Evolutionary conservation across 2,329 filamentous ascomycete species (phyloP).

Genomic region (Moelleriella libera): DNA sequence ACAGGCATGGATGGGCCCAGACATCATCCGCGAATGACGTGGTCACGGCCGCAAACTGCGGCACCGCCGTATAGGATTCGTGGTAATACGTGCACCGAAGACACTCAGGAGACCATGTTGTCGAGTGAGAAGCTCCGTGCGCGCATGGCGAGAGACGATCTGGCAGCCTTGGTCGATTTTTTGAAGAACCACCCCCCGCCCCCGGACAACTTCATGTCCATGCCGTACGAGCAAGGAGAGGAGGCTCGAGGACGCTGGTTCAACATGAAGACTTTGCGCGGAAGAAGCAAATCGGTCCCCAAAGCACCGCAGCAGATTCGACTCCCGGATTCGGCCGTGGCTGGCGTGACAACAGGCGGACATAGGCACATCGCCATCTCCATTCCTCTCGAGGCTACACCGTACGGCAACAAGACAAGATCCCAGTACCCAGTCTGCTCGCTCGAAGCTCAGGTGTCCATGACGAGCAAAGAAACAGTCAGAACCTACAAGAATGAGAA

Average conservation of each 20-base stretch:
- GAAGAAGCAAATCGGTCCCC: constrained; percentile 19
- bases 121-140: constrained; percentile 5
- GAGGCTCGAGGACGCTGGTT: constrained; percentile 24
- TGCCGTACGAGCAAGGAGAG: constrained; percentile 17
- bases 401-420: constrained; percentile 19
- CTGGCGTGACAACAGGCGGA: constrained; percentile 36
- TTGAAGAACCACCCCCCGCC: constrained; percentile 34
- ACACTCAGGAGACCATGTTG: constrained; percentile 2
- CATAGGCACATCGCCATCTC: constrained; percentile 47
- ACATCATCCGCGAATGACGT: background rate
- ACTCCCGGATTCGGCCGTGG: constrained; percentile 41
- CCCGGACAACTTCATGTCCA: constrained; percentile 34
- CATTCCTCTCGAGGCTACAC: constrained; percentile 37
- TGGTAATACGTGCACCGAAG: constrained; percentile 1
- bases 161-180: constrained; percentile 30
- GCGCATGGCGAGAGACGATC: constrained; percentile 11
- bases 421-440: constrained; percentile 19
- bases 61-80: background rate
- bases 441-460: constrained; percentile 5
- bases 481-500: constrained; percentile 19
- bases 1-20: background rate
- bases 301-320: constrained; percentile 17
- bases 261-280: constrained; percentile 25
- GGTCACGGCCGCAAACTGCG: background rate
- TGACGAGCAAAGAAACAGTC: constrained; percentile 7